Evolutionary conservation across 1,284 basidiomycete genomes (phyloP).

Genomic region (Caloboletus firmus): DNA sequence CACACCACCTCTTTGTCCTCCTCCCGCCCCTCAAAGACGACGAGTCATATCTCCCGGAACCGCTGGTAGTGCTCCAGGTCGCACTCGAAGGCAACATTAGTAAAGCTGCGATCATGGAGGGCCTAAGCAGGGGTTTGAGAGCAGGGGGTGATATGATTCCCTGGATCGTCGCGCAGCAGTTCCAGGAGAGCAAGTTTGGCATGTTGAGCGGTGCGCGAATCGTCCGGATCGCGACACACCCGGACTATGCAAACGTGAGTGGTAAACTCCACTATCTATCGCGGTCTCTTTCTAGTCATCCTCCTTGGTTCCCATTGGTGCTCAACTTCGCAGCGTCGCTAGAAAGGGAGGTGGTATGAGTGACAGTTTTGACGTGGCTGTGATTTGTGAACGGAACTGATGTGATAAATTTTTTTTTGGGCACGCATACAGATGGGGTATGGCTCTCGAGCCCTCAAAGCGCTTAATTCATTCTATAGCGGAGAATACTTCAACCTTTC

Average conservation of each 20-base stretch:
- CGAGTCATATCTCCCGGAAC: constrained; percentile 85
- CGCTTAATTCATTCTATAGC: constrained; percentile 87
- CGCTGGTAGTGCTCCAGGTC: constrained; percentile 93
- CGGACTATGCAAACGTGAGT: constrained; percentile 86
- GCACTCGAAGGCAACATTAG: constrained; percentile 95
- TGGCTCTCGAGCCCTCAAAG: constrained; percentile 87
- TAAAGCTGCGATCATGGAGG: constrained; percentile 84
- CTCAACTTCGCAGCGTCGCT: not conserved
- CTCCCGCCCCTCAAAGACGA: constrained; percentile 89
- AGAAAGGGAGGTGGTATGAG: not conserved
- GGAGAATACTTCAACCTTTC: constrained; percentile 92
- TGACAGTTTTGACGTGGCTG: not conserved
- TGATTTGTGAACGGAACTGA: constrained; percentile 8
- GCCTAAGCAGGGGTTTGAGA: constrained; percentile 74
- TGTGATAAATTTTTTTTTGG: not conserved
- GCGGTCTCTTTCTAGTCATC: not conserved
- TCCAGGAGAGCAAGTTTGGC: constrained; percentile 96
- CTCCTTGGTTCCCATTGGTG: not conserved
- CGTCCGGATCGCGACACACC: constrained; percentile 96
- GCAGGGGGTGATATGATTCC: constrained; percentile 98
- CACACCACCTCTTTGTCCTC: constrained; percentile 95
- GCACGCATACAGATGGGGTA: constrained; percentile 82
- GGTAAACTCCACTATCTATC: not conserved
- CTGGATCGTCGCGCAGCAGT: constrained; percentile 95
- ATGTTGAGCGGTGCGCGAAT: constrained; percentile 88